Evolutionary conservation across 2,329 filamentous ascomycete genomes (phyloP), one percentile per base, ranked within the genome.

Genomic region (Emmonsia crescens): DNA sequence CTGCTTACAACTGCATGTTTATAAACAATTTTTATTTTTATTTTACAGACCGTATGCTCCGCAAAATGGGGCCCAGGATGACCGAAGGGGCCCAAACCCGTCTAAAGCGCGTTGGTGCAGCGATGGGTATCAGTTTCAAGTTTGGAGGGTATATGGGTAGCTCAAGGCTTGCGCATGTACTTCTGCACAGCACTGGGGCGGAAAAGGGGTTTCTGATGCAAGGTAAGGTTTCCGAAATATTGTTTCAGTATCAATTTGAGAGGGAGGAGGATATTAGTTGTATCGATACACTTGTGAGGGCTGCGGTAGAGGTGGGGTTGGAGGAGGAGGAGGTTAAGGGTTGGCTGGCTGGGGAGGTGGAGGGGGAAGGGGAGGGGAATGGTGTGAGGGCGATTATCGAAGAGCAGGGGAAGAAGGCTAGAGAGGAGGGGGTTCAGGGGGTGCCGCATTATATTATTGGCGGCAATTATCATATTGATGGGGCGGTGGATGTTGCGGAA

Each of bases 11-110:
- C 19, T 24, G 16, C 14, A 54, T n/a, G 5, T 42, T 24, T 4
- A 1, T 27, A 24, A 5, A 21, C 19, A 29, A 49, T n/a, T n/a
- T n/a, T n/a, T n/a, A n/a, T n/a, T n/a, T n/a, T n/a, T n/a, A n/a
- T n/a, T n/a, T n/a, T n/a, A n/a, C 54, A 67, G 67, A 69, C 21
- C 65, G 66, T 8, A 69, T 68, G 68, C 51, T 61, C 19, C 62
- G 63, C 21, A 64, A 61, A 16, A 65, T 67, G 56, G 59, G 44
- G 12, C 38, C 60, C 1, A 38, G 66, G 10, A 63, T 64, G 54
- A 65, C 66, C n/a, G 36, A 55, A 10, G 64, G 52, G 0, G 62
- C 64, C 3, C 66, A 68, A 52, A 64, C 62, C 1, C 62, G 64
- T 10, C 61, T 69, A 1, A 61, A 61, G n/a, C 65, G 66, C 1